Percentiles rank a stretch among this genome's conserved stretches.
phyloP scores from a whole-genome alignment of 2,329 filamentous ascomycete genomes.

The Coniosporium tulheliwenetii region DNA sequence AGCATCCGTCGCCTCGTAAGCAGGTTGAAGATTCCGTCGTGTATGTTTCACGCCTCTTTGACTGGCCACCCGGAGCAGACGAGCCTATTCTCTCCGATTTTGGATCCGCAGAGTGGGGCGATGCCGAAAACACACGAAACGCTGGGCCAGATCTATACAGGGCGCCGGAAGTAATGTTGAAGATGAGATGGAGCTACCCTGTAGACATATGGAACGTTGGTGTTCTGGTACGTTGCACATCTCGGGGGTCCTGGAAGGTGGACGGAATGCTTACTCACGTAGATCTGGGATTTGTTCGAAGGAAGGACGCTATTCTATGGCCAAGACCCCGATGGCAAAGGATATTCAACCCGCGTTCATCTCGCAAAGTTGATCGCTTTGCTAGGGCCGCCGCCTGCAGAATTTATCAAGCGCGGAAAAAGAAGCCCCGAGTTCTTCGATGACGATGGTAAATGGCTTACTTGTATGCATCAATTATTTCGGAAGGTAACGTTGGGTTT shows the following conservation, averaged over 20 bases:
- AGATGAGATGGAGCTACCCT: conserved; percentile 17
- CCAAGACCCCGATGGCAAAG: conserved; percentile 6
- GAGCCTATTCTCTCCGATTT: conserved; percentile 19
- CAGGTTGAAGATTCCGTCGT: conserved; percentile 14
- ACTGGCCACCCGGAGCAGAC: conserved; percentile 6
- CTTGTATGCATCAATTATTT: background rate
- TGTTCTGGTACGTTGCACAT: conserved; percentile 14
- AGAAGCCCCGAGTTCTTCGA: conserved; percentile 6
- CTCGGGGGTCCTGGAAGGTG: background rate
- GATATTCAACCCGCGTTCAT: conserved; percentile 12
- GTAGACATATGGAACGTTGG: conserved; percentile 25
- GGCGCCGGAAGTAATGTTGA: conserved; percentile 22
- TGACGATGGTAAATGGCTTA: conserved; percentile 4
- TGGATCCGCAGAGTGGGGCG: conserved; percentile 17
- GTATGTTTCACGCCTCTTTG: conserved; percentile 19
- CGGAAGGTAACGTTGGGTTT: background rate
- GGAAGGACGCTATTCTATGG: conserved; percentile 15
- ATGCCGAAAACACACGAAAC: conserved; percentile 12
- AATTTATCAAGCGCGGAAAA: conserved; percentile 8
- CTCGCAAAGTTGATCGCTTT: conserved; percentile 13
- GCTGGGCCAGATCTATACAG: conserved; percentile 20
- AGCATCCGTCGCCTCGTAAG: conserved; percentile 22
- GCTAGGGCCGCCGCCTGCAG: conserved; percentile 11
- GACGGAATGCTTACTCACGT: conserved; percentile 1
- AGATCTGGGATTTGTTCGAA: conserved; percentile 24